Conservation (phyloP, 169 alveolate genomes). For the Plasmodium knowlesi region DNA sequence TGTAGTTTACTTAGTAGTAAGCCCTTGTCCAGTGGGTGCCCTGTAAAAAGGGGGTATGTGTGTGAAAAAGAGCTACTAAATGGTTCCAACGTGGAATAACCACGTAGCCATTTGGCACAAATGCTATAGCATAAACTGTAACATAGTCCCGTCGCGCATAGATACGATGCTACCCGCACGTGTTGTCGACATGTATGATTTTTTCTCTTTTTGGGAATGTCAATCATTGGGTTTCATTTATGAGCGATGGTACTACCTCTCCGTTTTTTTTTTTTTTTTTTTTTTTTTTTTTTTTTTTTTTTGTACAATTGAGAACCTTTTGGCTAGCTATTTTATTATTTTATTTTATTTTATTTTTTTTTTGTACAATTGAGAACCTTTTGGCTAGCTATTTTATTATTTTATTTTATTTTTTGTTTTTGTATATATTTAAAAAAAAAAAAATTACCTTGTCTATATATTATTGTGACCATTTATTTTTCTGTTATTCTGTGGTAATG, state of each 20-base stretch:
- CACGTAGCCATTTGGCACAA: neutral
- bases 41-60: neutral
- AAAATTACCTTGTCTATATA: neutral
- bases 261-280: neutral
- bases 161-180: neutral
- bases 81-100: neutral
- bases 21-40: neutral
- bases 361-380: neutral
- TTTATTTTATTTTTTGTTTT: neutral
- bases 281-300: neutral
- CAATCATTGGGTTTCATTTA: neutral
- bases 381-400: neutral
- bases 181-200: neutral
- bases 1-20: constrained; percentile 13
- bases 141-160: neutral
- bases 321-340: neutral
- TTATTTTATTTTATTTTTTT: neutral
- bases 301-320: neutral
- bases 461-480: constrained; percentile 8
- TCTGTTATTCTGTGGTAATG: neutral
- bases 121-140: neutral
- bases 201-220: neutral
- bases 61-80: neutral
- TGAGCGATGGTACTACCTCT: neutral
- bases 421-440: neutral